These are phyloP conservation scores for Hylodesmum podocarpum DNA, from an alignment of 306 rosid species.

Conservation along the genomic window DNA sequence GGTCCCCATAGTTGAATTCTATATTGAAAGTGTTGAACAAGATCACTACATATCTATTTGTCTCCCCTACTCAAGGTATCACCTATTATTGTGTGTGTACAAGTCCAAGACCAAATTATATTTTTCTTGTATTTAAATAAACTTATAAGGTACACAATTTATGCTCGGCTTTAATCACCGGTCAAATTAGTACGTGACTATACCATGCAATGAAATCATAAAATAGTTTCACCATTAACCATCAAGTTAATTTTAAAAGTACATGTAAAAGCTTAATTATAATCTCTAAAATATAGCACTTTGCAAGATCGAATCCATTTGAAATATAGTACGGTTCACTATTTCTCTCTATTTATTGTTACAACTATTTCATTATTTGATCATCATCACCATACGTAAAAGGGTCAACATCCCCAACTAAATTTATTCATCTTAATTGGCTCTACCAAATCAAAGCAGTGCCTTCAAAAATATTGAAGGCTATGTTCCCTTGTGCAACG, in stretches of 20 bases:
- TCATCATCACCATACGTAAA: slow-evolving; percentile 13
- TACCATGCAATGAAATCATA: slow-evolving; percentile 28
- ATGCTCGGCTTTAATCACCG: slow-evolving; percentile 13
- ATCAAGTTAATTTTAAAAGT: slow-evolving; percentile 24
- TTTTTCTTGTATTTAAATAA: background rate
- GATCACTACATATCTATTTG: slow-evolving; percentile 9
- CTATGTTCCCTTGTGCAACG: background rate
- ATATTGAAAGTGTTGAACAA: slow-evolving; percentile 25
- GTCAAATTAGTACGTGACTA: slow-evolving; percentile 19
- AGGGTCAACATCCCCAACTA: background rate
- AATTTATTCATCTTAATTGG: slow-evolving; percentile 19
- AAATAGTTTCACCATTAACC: slow-evolving; percentile 13
- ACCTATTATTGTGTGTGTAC: slow-evolving; percentile 21
- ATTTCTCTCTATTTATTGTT: slow-evolving; percentile 13
- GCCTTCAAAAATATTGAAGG: slow-evolving; percentile 17
- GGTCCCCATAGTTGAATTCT: slow-evolving; percentile 26
- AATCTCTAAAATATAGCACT: slow-evolving; percentile 4
- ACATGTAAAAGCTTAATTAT: background rate
- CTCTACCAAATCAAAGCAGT: background rate
- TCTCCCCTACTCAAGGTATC: slow-evolving; percentile 23
- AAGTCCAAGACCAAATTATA: slow-evolving; percentile 34
- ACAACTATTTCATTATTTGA: slow-evolving; percentile 26
- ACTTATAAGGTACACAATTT: slow-evolving; percentile 12
- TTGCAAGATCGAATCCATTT: background rate
- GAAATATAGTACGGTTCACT: slow-evolving; percentile 4